phyloP scores from a whole-genome alignment of 306 rosid species.

The Oemleria cerasiformis region DNA sequence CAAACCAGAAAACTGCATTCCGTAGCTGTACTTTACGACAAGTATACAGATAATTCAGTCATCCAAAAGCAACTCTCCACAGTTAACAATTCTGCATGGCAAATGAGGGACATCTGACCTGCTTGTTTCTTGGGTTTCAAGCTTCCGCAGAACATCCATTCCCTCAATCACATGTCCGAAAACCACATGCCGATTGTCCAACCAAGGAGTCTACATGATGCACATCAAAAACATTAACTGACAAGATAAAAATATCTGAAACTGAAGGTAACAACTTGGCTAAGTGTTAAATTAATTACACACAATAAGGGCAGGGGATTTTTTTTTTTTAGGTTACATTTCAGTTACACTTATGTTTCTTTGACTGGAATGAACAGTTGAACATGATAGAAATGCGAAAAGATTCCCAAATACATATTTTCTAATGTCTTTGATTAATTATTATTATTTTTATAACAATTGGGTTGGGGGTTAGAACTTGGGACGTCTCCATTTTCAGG shows the following conservation, averaged over 20 bases:
- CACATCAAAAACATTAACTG: slow-evolving; percentile 23
- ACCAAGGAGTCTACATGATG: slow-evolving; percentile 79
- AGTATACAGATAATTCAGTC: slow-evolving; percentile 34
- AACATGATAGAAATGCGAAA: neutral
- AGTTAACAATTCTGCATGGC: slow-evolving; percentile 75
- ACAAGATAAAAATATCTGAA: slow-evolving; percentile 1
- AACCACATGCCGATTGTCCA: slow-evolving; percentile 90
- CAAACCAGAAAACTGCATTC: slow-evolving; percentile 19
- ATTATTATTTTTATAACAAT: too few species aligned
- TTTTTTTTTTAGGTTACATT: neutral
- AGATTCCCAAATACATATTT: neutral
- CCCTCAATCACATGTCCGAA: slow-evolving; percentile 79
- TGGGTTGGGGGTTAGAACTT: too few species aligned
- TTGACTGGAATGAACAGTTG: neutral
- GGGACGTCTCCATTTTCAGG: too few species aligned
- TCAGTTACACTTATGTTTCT: neutral
- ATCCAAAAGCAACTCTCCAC: slow-evolving; percentile 66
- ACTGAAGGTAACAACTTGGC: slow-evolving; percentile 27
- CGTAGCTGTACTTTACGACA: neutral
- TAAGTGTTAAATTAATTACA: neutral
- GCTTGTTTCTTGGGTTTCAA: slow-evolving; percentile 82
- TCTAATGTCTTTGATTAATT: too few species aligned
- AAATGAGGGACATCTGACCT: slow-evolving; percentile 60
- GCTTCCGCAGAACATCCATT: slow-evolving; percentile 62
- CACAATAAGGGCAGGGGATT: neutral